Conservation (phyloP, 768 basidiomycete species). For the Agaricus sinodeliciosus region DNA sequence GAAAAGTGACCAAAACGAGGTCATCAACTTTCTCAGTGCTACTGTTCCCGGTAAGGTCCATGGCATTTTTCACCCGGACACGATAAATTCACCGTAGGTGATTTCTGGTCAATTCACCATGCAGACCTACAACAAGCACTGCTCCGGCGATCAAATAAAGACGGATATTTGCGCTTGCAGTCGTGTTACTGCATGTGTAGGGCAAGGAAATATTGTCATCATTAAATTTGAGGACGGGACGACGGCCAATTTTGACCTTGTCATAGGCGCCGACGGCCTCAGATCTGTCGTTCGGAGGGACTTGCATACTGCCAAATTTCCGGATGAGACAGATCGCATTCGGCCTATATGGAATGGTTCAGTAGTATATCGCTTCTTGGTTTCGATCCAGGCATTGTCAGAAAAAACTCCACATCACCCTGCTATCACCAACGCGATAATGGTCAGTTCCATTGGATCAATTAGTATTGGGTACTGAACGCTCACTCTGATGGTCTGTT, state of each 20-base stretch:
- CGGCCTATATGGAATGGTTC: slow-evolving; percentile 37
- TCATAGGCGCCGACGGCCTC: slow-evolving; percentile 34
- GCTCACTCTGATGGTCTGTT: neutral
- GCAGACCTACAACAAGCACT: slow-evolving; percentile 42
- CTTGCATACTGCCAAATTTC: slow-evolving; percentile 14
- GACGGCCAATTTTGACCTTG: slow-evolving; percentile 39
- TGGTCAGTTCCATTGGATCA: slow-evolving; percentile 13
- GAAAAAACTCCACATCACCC: slow-evolving; percentile 18
- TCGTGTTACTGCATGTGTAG: slow-evolving; percentile 34
- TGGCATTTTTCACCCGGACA: neutral
- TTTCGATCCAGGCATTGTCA: slow-evolving; percentile 25
- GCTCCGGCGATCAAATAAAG: slow-evolving; percentile 29
- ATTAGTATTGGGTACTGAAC: neutral
- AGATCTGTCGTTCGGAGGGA: slow-evolving; percentile 26
- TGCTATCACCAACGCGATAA: slow-evolving; percentile 13
- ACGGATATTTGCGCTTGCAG: slow-evolving; percentile 31
- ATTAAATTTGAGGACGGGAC: slow-evolving; percentile 39
- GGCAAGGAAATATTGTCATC: slow-evolving; percentile 17
- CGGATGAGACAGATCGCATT: slow-evolving; percentile 12
- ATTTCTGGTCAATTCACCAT: slow-evolving; percentile 34
- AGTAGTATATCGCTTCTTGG: slow-evolving; percentile 29
- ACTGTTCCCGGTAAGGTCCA: slow-evolving; percentile 19
- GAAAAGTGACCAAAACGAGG: slow-evolving; percentile 25
- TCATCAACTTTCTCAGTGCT: slow-evolving; percentile 19
- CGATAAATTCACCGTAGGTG: neutral